Evolutionary conservation across 805 yeast species (phyloP).

Genomic region (Hagleromyces aurorensis): DNA sequence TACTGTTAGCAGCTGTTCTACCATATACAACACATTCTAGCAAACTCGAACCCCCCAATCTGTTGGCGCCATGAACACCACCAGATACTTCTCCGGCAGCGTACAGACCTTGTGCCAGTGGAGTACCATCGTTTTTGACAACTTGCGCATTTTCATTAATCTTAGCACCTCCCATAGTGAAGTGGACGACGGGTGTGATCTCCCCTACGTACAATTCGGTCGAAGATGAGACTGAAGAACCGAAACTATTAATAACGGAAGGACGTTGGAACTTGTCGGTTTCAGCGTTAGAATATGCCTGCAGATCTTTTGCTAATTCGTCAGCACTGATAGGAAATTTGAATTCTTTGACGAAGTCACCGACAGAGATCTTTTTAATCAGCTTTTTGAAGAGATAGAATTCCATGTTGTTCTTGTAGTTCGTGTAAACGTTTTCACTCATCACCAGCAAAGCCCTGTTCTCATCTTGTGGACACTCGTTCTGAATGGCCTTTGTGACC

Average conservation of each 20-base stretch:
- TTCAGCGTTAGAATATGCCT: slow-evolving; percentile 15
- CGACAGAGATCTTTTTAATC: slow-evolving; percentile 25
- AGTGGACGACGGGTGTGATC: slow-evolving; percentile 56
- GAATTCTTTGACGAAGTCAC: slow-evolving; percentile 25
- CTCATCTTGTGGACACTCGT: slow-evolving; percentile 24
- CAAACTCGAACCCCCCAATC: slow-evolving; percentile 52
- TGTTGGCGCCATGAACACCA: slow-evolving; percentile 58
- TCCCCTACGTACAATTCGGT: slow-evolving; percentile 40
- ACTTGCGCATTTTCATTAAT: slow-evolving; percentile 43
- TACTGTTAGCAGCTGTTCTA: slow-evolving; percentile 38
- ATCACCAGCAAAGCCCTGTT: slow-evolving; percentile 32
- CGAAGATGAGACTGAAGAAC: slow-evolving; percentile 16
- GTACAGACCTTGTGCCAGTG: slow-evolving; percentile 39
- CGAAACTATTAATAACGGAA: slow-evolving; percentile 29
- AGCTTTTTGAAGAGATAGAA: slow-evolving; percentile 40
- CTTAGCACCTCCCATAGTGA: slow-evolving; percentile 61
- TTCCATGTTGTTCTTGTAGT: slow-evolving; percentile 42
- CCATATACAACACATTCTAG: slow-evolving; percentile 58
- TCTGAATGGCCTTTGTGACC: slow-evolving; percentile 39
- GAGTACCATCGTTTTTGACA: slow-evolving; percentile 26
- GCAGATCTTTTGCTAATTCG: slow-evolving; percentile 21
- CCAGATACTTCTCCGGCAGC: slow-evolving; percentile 66
- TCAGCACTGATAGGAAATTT: slow-evolving; percentile 18
- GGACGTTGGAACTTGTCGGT: slow-evolving; percentile 34
- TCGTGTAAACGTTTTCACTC: slow-evolving; percentile 38